These are phyloP conservation scores for Leccinum subspadiceum DNA, from an alignment of 1,284 basidiomycete species.

Conservation along the genomic window DNA sequence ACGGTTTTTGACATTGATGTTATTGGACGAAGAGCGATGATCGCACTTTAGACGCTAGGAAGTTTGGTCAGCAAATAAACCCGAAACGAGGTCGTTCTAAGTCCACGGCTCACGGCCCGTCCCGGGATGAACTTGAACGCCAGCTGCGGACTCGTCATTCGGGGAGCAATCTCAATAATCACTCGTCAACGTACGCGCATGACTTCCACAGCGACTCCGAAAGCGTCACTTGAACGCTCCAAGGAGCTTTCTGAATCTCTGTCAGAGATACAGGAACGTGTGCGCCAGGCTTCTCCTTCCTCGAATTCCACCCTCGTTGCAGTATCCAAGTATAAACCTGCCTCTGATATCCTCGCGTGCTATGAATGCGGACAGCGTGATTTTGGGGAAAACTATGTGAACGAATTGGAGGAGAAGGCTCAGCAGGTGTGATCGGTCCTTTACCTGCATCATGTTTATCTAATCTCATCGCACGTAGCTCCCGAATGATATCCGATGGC, in stretches of 20 bases:
- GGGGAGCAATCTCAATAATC: constrained; percentile 4
- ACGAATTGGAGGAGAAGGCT: constrained; percentile 92
- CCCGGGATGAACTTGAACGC: constrained; percentile 1
- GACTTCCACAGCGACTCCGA: constrained; percentile 13
- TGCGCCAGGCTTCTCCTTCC: constrained; percentile 38
- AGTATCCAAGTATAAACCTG: constrained; percentile 94
- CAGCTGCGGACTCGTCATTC: background rate
- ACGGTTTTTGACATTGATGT: no score
- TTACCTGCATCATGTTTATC: background rate
- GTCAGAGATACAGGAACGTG: constrained; percentile 46
- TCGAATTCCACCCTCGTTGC: constrained; percentile 63
- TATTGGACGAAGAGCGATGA: no score
- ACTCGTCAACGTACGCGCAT: constrained; percentile 18
- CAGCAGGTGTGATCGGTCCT: constrained; percentile 49
- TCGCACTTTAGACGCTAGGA: background rate
- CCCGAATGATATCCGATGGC: constrained; percentile 87
- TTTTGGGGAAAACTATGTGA: constrained; percentile 98
- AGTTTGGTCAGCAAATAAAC: background rate
- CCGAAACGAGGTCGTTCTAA: no score
- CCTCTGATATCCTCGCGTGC: constrained; percentile 82
- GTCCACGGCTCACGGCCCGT: no score
- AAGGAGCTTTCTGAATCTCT: constrained; percentile 54
- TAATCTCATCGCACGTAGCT: constrained; percentile 47
- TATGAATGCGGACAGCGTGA: constrained; percentile 81
- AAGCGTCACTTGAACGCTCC: constrained; percentile 33